Evolutionary conservation across 1,284 basidiomycete genomes (phyloP), one percentile per base, ranked within the genome.

Genomic region (Entoloma clypeatum): DNA sequence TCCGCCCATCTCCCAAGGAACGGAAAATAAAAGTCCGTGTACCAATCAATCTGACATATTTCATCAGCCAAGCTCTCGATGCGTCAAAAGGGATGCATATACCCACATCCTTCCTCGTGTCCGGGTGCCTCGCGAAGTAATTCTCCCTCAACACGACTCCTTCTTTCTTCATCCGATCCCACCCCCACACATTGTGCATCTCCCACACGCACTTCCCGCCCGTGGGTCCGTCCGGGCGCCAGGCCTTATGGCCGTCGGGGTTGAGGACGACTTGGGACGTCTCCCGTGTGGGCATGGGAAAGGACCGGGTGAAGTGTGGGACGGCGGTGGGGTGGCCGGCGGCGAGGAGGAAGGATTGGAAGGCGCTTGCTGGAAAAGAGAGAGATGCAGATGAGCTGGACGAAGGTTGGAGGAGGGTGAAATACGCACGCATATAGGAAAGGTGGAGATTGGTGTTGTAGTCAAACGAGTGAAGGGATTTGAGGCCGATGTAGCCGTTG

Each of bases 401-500:
- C 16, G 28, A n/a, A 30, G 8, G n/a, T 18, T 27, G 23, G 36
- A 37, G 4, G 26, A 4, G 6, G 37, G 27, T 14, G 36, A 14
- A 25, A 19, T 21, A 75, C n/a, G n/a, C n/a, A 88, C 86, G 90
- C 56, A 86, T 81, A 59, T 84, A 73, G 10, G 84, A 81, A 19
- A 97, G 75, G 55, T 97, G 92, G 5, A 99, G 75, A 57, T 98
- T 93, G 7, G 93, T 96, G n/a, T n/a, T n/a, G n/a, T n/a, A n/a
- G n/a, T n/a, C n/a, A n/a, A 91, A 98, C 22, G 70, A 69, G 54
- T 97, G 82, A 38, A 97, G 75, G 2, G 90, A 91, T 28, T 79
- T 71, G 3, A 95, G 68, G 43, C 86, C 79, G 46, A 96, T 81
- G 57, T 93, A 96, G 17, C 95, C 96, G 55, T 86, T 75, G 64